Evolutionary conservation across 805 yeast species (phyloP).

Genomic region (Kockiozyma suomiensis): DNA sequence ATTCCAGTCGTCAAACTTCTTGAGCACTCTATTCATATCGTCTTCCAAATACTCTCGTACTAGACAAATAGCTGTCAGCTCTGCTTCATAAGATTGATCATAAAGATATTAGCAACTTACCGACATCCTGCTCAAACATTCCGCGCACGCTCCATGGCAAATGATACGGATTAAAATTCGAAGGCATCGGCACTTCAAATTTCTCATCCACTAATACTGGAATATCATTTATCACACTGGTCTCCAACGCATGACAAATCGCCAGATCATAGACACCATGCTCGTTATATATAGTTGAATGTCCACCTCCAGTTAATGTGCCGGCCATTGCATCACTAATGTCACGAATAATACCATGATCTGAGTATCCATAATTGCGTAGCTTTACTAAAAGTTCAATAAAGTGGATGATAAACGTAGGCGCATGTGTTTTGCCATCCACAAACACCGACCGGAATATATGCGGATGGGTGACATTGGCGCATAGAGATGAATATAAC

Average conservation of each 20-base stretch:
- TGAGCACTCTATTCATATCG: slow-evolving; percentile 62
- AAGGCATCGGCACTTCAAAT: slow-evolving; percentile 56
- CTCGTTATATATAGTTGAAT: slow-evolving; percentile 84
- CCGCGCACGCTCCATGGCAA: slow-evolving; percentile 95
- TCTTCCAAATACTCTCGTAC: slow-evolving; percentile 46
- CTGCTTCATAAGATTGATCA: not conserved
- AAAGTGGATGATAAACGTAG: slow-evolving; percentile 73
- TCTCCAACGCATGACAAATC: slow-evolving; percentile 70
- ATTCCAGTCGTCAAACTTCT: slow-evolving; percentile 80
- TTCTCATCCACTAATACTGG: slow-evolving; percentile 38
- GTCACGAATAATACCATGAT: slow-evolving; percentile 84
- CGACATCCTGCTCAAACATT: slow-evolving; percentile 60
- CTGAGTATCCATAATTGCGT: slow-evolving; percentile 76
- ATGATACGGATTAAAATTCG: slow-evolving; percentile 79
- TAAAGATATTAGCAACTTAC: slow-evolving; percentile 42
- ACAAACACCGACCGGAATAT: slow-evolving; percentile 86
- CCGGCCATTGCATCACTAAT: slow-evolving; percentile 81
- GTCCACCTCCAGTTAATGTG: slow-evolving; percentile 93
- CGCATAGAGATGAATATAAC: slow-evolving; percentile 79
- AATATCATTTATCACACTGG: slow-evolving; percentile 55
- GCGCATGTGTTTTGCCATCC: slow-evolving; percentile 70
- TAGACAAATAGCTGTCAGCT: not conserved
- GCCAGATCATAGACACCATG: slow-evolving; percentile 82
- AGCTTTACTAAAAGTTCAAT: slow-evolving; percentile 73
- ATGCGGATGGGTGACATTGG: slow-evolving; percentile 85